Percentiles rank a stretch among this genome's conserved stretches.
phyloP scores from a whole-genome alignment of 805 yeast genomes.

The Wickerhamomyces pijperi region DNA sequence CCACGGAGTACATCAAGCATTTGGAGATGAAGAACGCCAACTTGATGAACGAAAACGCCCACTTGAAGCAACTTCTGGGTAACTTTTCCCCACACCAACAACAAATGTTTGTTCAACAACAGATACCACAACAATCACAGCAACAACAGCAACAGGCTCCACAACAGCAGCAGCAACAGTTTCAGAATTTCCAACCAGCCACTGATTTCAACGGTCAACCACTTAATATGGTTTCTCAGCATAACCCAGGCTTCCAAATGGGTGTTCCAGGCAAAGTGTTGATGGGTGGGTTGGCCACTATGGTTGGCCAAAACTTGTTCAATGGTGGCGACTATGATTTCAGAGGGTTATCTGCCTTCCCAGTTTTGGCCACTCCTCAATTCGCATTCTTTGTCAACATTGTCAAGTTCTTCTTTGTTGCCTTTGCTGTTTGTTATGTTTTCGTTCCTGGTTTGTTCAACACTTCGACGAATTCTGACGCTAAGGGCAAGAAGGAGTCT shows the following conservation, averaged over 20 bases:
- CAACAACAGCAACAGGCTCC: slow-evolving; percentile 4
- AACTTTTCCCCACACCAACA: slow-evolving; percentile 4
- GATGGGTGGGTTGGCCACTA: slow-evolving; percentile 39
- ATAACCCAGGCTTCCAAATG: slow-evolving; percentile 13
- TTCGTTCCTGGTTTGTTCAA: slow-evolving; percentile 11
- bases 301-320: slow-evolving; percentile 26
- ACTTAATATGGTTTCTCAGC: slow-evolving; percentile 14
- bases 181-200: slow-evolving; percentile 14
- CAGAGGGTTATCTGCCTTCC: slow-evolving; percentile 33
- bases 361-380: slow-evolving; percentile 21
- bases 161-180: slow-evolving; percentile 4
- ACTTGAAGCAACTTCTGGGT: slow-evolving; percentile 23
- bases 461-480: background rate
- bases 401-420: slow-evolving; percentile 17
- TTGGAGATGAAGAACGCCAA: slow-evolving; percentile 34
- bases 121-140: slow-evolving; percentile 5
- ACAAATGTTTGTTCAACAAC: slow-evolving; percentile 9
- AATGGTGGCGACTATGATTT: slow-evolving; percentile 23
- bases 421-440: slow-evolving; percentile 13
- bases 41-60: slow-evolving; percentile 41
- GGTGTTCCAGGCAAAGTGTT: slow-evolving; percentile 25
- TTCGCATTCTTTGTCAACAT: slow-evolving; percentile 17
- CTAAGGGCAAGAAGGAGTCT: slow-evolving; percentile 1
- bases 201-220: slow-evolving; percentile 16
- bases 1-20: slow-evolving; percentile 71